Percentiles rank a stretch among this genome's conserved stretches.
Evolutionary conservation across 768 basidiomycete species (phyloP).

Genomic region (Tulasnella sp.): DNA sequence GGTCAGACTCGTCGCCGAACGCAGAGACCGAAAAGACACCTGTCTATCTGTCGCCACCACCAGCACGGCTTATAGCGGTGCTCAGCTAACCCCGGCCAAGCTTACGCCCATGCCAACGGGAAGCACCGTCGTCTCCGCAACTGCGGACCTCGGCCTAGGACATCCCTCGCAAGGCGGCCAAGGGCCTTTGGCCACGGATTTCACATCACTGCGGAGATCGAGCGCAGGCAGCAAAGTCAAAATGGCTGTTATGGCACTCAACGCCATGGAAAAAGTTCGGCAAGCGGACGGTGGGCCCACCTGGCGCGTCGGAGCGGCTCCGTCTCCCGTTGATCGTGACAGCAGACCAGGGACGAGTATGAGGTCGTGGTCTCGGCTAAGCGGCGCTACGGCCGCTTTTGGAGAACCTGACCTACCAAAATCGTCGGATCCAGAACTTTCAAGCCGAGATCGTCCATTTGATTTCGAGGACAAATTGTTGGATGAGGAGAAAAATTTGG

Average conservation of each 20-base stretch:
- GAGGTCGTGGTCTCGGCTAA: conserved; percentile 34
- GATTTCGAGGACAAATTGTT: background rate
- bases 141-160: conserved; percentile 11
- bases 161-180: background rate
- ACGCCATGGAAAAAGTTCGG: conserved; percentile 26
- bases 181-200: background rate
- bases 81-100: background rate
- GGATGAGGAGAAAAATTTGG: background rate
- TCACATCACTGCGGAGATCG: conserved; percentile 5
- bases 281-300: conserved; percentile 9
- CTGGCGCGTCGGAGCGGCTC: conserved; percentile 3
- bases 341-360: conserved; percentile 14
- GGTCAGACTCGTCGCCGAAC: conserved; percentile 12
- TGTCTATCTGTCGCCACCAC: conserved; percentile 9
- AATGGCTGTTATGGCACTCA: conserved; percentile 32
- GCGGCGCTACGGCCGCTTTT: conserved; percentile 14
- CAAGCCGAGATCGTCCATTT: background rate
- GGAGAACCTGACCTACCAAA: background rate
- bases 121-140: conserved; percentile 20
- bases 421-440: background rate
- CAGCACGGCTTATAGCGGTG: background rate
- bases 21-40: conserved; percentile 28
- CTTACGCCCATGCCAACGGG: conserved; percentile 27
- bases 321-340: conserved; percentile 16
- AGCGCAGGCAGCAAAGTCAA: conserved; percentile 27